Base-by-base conservation (phyloP, 106 monocot species). In the Allium sativum region DNA sequence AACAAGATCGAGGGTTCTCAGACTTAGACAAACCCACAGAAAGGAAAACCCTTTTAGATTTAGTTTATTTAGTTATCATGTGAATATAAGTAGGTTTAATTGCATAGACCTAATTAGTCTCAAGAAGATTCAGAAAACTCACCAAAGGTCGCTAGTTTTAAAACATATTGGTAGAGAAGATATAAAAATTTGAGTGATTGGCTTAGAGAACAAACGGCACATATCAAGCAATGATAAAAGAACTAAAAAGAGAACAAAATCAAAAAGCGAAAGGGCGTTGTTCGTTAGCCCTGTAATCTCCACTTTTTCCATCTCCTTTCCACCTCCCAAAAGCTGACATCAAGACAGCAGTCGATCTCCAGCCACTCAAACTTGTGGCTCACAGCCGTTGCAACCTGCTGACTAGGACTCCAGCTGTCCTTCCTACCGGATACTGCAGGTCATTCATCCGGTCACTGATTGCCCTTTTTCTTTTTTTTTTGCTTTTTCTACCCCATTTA, bases 281-380 rank as follows among this genome's bases (percentile, higher is more conserved):
- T 42, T 59, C 43, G 17, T 40, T 58, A 31, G 58, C 58, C 12
- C n/a, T 14, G 40, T 40, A 12, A 12, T 42, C n/a, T 41, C 14
- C 10, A 10, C 8, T 22, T 9, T 44, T 44, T 13, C 12, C n/a
- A 9, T 59, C 43, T 59, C 43, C 14, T 1, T 44, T 44, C 13
- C 43, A 10, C 9, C 14, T 43, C 14, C 17, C 44, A 14, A 9
- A 16, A 16, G 59, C 59, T 59, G 42, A 59, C 59, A 44, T 59
- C 59, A 59, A 41, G 5, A 31, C 31, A 31, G 5, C 59, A 44
- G 43, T 59, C 59, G 19, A 62, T 47, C 62, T 62, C 62, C 58
- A 59, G 59, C 65, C 65, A 50, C 43, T n/a, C 47, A 18, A 58
- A 72, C 57, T 76, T 67, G 76, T 80, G 80, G 80, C 56, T 75